Conservation (phyloP, 1,139 yeast genomes). For the Geotrichum aggregatum region DNA sequence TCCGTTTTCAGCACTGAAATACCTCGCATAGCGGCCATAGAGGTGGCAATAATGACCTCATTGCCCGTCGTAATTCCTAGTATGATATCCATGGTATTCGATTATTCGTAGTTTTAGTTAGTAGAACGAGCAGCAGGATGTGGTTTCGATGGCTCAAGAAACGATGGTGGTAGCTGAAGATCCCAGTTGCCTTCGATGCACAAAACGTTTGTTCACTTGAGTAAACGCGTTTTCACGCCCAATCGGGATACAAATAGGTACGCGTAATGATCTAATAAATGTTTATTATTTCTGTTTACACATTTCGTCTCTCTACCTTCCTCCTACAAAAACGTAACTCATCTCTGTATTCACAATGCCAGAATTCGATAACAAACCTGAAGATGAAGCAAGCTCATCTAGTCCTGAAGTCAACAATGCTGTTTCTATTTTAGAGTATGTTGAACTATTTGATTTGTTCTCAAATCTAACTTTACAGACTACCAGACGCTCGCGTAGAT, state of each 20-base stretch:
- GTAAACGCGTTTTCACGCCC: slow-evolving; percentile 7
- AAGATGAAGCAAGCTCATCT: background rate
- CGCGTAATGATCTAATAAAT: background rate
- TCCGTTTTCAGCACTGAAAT: slow-evolving; percentile 79
- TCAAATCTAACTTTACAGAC: background rate
- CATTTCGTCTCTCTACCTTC: background rate
- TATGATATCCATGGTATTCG: slow-evolving; percentile 69
- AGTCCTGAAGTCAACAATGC: background rate
- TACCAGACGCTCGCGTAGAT: slow-evolving; percentile 16
- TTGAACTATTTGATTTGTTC: background rate
- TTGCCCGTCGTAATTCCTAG: slow-evolving; percentile 82
- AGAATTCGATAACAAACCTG: background rate
- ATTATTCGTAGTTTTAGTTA: slow-evolving; percentile 7
- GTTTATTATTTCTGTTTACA: background rate
- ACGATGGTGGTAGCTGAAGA: slow-evolving; percentile 9
- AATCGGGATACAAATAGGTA: slow-evolving; percentile 7
- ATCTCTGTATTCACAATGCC: slow-evolving; percentile 5
- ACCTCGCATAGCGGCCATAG: slow-evolving; percentile 91
- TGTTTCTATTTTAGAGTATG: slow-evolving; percentile 5
- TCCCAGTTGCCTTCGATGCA: slow-evolving; percentile 14
- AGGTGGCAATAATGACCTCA: slow-evolving; percentile 81
- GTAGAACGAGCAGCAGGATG: background rate
- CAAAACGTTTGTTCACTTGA: slow-evolving; percentile 9
- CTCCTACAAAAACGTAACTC: background rate
- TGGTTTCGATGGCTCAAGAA: background rate